phyloP scores from a whole-genome alignment of 2,329 filamentous ascomycete species.

The Podosphaera leucotricha region DNA sequence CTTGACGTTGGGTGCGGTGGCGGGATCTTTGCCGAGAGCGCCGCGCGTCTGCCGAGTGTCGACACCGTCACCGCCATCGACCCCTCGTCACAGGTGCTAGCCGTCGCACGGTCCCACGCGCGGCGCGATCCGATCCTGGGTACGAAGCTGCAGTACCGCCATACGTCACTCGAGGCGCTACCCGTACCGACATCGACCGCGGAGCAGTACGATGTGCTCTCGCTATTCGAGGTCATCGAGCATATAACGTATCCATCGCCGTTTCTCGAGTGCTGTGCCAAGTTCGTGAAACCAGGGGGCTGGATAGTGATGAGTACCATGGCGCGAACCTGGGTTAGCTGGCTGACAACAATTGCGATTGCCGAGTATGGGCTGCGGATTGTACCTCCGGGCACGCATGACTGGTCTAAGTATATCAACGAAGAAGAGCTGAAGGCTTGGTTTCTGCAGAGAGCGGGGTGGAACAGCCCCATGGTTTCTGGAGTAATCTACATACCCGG shows the following conservation, averaged over 20 bases:
- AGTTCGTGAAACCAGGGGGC: slow-evolving; percentile 67
- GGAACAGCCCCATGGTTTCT: slow-evolving; percentile 38
- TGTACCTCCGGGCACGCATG: slow-evolving; percentile 80
- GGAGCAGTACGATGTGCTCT: slow-evolving; percentile 52
- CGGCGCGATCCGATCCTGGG: slow-evolving; percentile 45
- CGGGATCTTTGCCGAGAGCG: slow-evolving; percentile 83
- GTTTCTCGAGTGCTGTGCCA: slow-evolving; percentile 48
- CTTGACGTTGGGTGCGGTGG: slow-evolving; percentile 91
- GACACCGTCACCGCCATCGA: slow-evolving; percentile 51
- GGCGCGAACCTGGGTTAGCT: slow-evolving; percentile 67
- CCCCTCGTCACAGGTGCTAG: slow-evolving; percentile 48
- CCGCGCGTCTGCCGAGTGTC: slow-evolving; percentile 43
- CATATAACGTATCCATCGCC: slow-evolving; percentile 56
- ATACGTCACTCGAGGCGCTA: slow-evolving; percentile 54
- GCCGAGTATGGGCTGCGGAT: slow-evolving; percentile 74
- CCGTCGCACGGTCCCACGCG: slow-evolving; percentile 54
- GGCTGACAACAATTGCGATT: slow-evolving; percentile 76
- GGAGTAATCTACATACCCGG: slow-evolving; percentile 83
- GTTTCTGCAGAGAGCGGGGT: slow-evolving; percentile 26
- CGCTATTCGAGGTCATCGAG: slow-evolving; percentile 85
- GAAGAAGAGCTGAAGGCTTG: slow-evolving; percentile 45
- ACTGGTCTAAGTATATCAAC: slow-evolving; percentile 92
- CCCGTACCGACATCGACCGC: slow-evolving; percentile 17
- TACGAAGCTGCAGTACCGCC: slow-evolving; percentile 44
- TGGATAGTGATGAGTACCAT: slow-evolving; percentile 91